Evolutionary conservation across 2,329 filamentous ascomycete species (phyloP), one percentile per base, ranked within the genome.

Genomic region (Trichoderma harzianum): DNA sequence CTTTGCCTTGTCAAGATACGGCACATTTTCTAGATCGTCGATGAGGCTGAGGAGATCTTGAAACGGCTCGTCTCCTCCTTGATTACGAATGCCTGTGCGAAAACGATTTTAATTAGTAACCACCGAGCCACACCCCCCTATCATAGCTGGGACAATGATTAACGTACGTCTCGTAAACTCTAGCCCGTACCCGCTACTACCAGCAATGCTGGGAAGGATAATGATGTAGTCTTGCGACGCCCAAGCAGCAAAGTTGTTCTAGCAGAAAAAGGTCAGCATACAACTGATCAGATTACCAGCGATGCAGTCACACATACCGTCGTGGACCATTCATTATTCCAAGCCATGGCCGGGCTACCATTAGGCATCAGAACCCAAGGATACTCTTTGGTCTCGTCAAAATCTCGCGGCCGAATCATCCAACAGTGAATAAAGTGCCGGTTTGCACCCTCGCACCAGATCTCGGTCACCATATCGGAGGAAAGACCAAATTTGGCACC

Each of bases 221-320:
- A 89, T 85, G 11, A 90, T 80, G 72, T 90, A 90, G 10, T 88
- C 89, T 76, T 90, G 86, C 75, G 89, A 87, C 5, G 88, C 88
- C 80, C 87, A 90, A 3, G 87, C 80, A 1, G 85, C 84, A 1
- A 83, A 81, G 73, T 90, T 89, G 84, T 84, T 87, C 74, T 87
- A 67, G 24, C 21, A 16, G n/a, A 16, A 5, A 47, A 21, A 10
- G 6, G 34, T 70, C 24, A 65, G 69, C 51, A 60, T 30, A 26
- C 47, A 24, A 7, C 14, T 12, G 4, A n/a, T 6, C 26, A 12
- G 11, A 5, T 24, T 3, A 55, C 10, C 10, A 34, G 14, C 12
- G 10, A 32, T 62, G 14, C 12, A 8, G 10, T n/a, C 3, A 77
- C 16, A 32, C 81, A 67, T 75, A 83, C 80, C 74, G 76, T 76